Evolutionary conservation across 768 basidiomycete species (phyloP).

Genomic region (Hortiboletus flavorubellus): DNA sequence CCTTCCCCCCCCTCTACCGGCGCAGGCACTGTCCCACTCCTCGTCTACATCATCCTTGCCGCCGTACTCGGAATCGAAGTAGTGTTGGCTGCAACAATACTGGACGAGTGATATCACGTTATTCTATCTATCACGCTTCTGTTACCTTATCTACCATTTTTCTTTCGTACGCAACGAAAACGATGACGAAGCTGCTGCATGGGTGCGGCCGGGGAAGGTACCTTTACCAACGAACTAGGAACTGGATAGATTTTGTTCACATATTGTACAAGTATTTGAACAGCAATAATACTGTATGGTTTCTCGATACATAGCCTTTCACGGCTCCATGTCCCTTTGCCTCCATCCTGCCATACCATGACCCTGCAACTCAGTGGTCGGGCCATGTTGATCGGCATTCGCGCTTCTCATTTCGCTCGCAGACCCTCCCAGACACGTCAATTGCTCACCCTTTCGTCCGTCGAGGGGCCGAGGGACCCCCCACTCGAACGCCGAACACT

Average conservation of each 20-base stretch:
- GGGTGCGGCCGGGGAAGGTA: not conserved
- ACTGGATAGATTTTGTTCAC: constrained; percentile 21
- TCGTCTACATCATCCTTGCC: constrained; percentile 41
- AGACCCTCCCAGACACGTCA: constrained; percentile 15
- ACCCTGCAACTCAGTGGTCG: not conserved
- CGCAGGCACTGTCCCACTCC: constrained; percentile 30
- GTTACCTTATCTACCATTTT: constrained; percentile 19
- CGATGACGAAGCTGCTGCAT: not conserved
- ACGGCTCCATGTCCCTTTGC: too few species aligned
- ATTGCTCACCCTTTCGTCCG: constrained; percentile 46
- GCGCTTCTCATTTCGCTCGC: constrained; percentile 2
- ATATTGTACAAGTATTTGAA: constrained; percentile 13
- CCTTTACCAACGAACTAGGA: not conserved
- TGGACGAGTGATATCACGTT: constrained; percentile 4
- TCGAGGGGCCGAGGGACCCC: constrained; percentile 54
- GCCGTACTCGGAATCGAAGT: constrained; percentile 37
- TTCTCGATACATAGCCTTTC: too few species aligned
- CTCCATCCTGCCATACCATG: not conserved
- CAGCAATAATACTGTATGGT: not conserved
- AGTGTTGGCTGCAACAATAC: not conserved
- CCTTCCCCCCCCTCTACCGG: constrained; percentile 1
- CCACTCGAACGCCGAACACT: constrained; percentile 56
- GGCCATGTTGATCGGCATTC: not conserved
- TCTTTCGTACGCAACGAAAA: not conserved
- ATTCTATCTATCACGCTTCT: constrained; percentile 23